Conservation (phyloP, 305 asterid species). For the Rubia balearica region DNA sequence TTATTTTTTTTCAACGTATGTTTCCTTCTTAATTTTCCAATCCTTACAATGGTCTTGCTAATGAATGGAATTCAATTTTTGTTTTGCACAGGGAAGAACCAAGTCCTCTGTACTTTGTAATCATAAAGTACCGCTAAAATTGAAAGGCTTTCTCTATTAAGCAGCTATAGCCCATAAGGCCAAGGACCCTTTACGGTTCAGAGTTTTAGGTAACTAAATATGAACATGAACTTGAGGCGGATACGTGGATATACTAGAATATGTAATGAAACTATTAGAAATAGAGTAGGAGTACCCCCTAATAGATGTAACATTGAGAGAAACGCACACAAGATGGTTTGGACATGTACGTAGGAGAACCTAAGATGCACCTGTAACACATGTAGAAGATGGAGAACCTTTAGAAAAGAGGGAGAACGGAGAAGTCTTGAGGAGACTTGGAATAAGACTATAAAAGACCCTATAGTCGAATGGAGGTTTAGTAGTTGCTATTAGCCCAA, state of each 20-base stretch:
- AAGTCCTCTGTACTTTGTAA: not conserved
- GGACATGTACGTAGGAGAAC: not conserved
- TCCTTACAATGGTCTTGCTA: not conserved
- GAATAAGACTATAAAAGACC: not conserved
- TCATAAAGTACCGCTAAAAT: not conserved
- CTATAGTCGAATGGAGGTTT: not conserved
- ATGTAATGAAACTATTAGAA: not conserved
- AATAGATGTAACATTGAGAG: not conserved
- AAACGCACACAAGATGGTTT: not conserved
- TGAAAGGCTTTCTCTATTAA: not conserved
- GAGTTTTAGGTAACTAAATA: not conserved
- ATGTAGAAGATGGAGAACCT: not conserved
- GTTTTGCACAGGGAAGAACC: not conserved
- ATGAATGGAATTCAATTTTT: not conserved
- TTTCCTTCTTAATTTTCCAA: not conserved
- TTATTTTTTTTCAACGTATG: not conserved
- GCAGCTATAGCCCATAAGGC: not conserved
- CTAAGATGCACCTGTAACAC: not conserved
- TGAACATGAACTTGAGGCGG: not conserved
- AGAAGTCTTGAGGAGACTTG: not conserved
- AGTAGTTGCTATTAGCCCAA: not conserved
- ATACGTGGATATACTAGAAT: not conserved
- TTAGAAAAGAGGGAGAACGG: not conserved
- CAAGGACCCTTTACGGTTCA: not conserved
- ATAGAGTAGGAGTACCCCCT: not conserved